Evolutionary conservation across 768 basidiomycete genomes (phyloP), one percentile per base, ranked within the genome.

Genomic region (Thelephora aurantiotincta): DNA sequence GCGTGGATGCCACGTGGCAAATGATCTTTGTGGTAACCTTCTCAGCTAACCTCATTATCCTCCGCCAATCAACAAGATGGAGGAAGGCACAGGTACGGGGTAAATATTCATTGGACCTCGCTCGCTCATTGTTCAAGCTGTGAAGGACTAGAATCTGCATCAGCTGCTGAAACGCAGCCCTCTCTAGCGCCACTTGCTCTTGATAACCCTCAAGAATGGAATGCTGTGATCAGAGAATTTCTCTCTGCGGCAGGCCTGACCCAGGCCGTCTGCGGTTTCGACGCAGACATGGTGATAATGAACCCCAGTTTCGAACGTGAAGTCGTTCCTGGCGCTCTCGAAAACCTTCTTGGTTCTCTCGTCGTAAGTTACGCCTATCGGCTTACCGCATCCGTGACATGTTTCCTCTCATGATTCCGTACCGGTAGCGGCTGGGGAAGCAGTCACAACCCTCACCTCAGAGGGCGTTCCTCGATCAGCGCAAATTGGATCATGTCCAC

Each of bases 211-310:
- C 66, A 68, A 49, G 66, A 80, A 48, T 86, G 82, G 82, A 80
- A 85, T 50, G 62, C 68, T 19, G 69, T 70, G 11, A 52, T 84
- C 23, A 67, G 65, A 45, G 55, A 63, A 6, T 86, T 86, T 49
- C 57, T 86, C 51, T 57, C 60, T 12, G 65, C 71, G 38, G 66
- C 77, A 14, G 75, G 78, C 3, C 58, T 86, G 18, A 67, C 62
- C 1, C 78, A 85, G 55, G 68, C 81, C 0, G 54, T 77, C 38
- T 67, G 65, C 34, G 84, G 80, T 0, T 75, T 88, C 43, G 77
- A 82, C 53, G 61, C 68, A n/a, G 84, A 88, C 55, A 72, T 86
- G 65, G 57, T 86, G 4, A 70, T 83, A n/a, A 60, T 86, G 64
- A 86, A 77, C 51, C 57, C 69, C 0, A 73, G 75, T 1, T 82